phyloP scores from a whole-genome alignment of 1,284 basidiomycete genomes.

The Entoloma clypeatum region DNA sequence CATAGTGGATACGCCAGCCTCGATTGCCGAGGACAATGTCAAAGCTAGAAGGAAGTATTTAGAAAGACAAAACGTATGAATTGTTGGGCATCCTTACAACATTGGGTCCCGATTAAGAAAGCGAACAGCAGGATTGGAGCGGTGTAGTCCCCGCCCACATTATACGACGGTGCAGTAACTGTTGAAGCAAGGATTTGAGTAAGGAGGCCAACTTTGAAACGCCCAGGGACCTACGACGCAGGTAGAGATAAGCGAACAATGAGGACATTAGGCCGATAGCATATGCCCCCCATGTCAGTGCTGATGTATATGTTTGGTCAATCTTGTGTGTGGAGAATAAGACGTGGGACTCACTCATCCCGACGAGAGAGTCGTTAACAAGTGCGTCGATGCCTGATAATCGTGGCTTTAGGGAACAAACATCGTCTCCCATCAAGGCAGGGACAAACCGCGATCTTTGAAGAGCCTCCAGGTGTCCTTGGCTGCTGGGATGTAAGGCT shows the following conservation, averaged over 20 bases:
- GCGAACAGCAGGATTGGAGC: constrained; percentile 76
- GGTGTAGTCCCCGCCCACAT: constrained; percentile 70
- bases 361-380: constrained; percentile 82
- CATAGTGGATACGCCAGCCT: constrained; percentile 84
- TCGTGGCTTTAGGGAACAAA: neutral
- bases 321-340: constrained; percentile 3
- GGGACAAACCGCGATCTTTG: constrained; percentile 63
- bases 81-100: constrained; percentile 44
- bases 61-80: constrained; percentile 8
- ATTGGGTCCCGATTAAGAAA: constrained; percentile 74
- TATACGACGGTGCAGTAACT: constrained; percentile 75
- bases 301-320: constrained; percentile 28
- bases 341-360: constrained; percentile 55
- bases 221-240: constrained; percentile 51
- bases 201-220: neutral
- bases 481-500: constrained; percentile 81
- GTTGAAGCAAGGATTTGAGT: constrained; percentile 13
- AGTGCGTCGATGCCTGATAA: constrained; percentile 69
- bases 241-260: constrained; percentile 80
- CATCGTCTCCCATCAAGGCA: constrained; percentile 3
- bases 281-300: constrained; percentile 75
- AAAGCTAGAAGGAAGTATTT: constrained; percentile 39
- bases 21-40: constrained; percentile 66
- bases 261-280: constrained; percentile 73
- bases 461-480: constrained; percentile 90